Conservation (phyloP, 768 basidiomycete genomes). For the Agrocybe chaxingu region DNA sequence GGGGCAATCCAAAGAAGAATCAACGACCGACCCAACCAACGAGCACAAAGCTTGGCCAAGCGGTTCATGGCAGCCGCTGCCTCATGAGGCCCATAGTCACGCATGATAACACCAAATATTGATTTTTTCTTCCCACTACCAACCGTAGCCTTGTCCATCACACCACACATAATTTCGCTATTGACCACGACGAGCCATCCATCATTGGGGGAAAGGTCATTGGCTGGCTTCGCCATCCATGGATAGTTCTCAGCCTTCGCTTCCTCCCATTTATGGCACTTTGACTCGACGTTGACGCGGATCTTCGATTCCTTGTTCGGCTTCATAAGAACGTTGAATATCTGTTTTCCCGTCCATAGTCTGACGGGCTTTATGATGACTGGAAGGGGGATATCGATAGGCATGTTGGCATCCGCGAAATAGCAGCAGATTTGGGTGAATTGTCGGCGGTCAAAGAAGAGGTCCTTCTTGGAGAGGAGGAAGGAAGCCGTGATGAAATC, state of each 20-base stretch:
- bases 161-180: slow-evolving; percentile 98
- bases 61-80: slow-evolving; percentile 96
- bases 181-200: slow-evolving; percentile 97
- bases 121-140: slow-evolving; percentile 99
- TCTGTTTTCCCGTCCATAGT: slow-evolving; percentile 97
- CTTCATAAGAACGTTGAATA: slow-evolving; percentile 97
- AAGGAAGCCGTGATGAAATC: slow-evolving; percentile 99
- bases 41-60: slow-evolving; percentile 90
- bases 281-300: slow-evolving; percentile 92
- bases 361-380: slow-evolving; percentile 90
- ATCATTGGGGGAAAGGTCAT: slow-evolving; percentile 93
- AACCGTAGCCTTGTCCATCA: slow-evolving; percentile 97
- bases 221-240: slow-evolving; percentile 54
- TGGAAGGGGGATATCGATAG: slow-evolving; percentile 95
- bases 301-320: slow-evolving; percentile 84
- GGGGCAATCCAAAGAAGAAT: background rate
- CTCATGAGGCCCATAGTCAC: slow-evolving; percentile 94
- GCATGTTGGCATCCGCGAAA: slow-evolving; percentile 84
- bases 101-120: slow-evolving; percentile 95
- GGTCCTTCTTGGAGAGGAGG: slow-evolving; percentile 89
- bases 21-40: slow-evolving; percentile 72
- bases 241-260: slow-evolving; percentile 63
- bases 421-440: slow-evolving; percentile 98
- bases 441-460: slow-evolving; percentile 89
- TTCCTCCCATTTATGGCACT: slow-evolving; percentile 88